Evolutionary conservation across 2,329 filamentous ascomycete species (phyloP).

Genomic region (Stenocarpella maydis): DNA sequence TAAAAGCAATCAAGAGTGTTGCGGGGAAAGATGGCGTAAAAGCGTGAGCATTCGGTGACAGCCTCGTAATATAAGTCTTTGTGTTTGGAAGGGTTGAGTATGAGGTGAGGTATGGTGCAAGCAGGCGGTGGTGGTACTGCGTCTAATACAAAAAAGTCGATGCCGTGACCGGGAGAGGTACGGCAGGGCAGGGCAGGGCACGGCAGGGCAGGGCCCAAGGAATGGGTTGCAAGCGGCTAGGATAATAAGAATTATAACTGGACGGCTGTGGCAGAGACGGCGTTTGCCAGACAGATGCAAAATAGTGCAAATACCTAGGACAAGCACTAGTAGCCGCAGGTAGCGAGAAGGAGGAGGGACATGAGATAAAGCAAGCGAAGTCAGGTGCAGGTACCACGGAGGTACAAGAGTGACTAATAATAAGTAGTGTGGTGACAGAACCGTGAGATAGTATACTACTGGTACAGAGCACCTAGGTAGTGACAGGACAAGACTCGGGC

Average conservation of each 20-base stretch:
- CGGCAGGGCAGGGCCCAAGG: not conserved
- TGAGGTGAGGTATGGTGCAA: constrained; percentile 11
- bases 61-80: constrained; percentile 17
- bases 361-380: not conserved
- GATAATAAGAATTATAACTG: constrained; percentile 19
- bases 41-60: constrained; percentile 3
- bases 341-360: not conserved
- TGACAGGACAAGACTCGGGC: not conserved
- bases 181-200: not conserved
- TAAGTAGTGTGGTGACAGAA: not conserved
- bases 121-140: not conserved
- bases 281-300: not conserved
- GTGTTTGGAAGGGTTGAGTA: not conserved
- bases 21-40: constrained; percentile 13
- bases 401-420: not conserved
- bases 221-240: constrained; percentile 23
- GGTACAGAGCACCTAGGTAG: no score
- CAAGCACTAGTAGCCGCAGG: no score
- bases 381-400: constrained; percentile 3
- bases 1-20: constrained; percentile 36
- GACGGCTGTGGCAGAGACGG: constrained; percentile 2
- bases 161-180: not conserved
- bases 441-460: not conserved
- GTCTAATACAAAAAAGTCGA: not conserved
- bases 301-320: not conserved